Conservation (phyloP, 192 early-diverging fungal species). For the Gaertneriomyces sp. region DNA sequence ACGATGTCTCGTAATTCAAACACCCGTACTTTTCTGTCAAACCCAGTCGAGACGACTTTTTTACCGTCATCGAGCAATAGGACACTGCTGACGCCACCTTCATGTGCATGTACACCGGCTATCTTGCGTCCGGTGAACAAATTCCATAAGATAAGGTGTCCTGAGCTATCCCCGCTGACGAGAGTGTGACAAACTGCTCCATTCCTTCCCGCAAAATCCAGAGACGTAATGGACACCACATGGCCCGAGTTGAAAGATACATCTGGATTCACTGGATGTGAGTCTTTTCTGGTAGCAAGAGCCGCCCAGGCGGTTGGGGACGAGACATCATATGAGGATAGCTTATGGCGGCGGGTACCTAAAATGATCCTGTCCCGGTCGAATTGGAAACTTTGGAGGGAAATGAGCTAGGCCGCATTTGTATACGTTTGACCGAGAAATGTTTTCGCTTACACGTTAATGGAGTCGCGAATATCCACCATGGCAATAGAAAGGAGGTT, state of each 20-base stretch:
- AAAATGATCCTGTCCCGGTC: slow-evolving; percentile 31
- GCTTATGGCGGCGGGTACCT: slow-evolving; percentile 30
- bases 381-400: slow-evolving; percentile 24
- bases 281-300: neutral
- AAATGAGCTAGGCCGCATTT: neutral
- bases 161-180: slow-evolving; percentile 32
- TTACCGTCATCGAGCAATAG: slow-evolving; percentile 16
- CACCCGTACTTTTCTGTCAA: slow-evolving; percentile 26
- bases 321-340: slow-evolving; percentile 9
- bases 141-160: slow-evolving; percentile 38
- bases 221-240: slow-evolving; percentile 11
- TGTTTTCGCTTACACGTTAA: slow-evolving; percentile 4
- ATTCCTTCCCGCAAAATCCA: neutral
- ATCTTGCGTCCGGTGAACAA: slow-evolving; percentile 32
- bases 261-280: neutral
- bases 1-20: slow-evolving; percentile 12
- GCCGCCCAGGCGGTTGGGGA: slow-evolving; percentile 7
- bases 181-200: neutral
- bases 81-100: slow-evolving; percentile 34
- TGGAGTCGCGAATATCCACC: slow-evolving; percentile 29
- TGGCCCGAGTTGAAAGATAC: slow-evolving; percentile 4
- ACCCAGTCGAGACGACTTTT: slow-evolving; percentile 26
- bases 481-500: slow-evolving; percentile 9
- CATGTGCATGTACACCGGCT: slow-evolving; percentile 27
- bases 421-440: neutral